phyloP scores from a whole-genome alignment of 2,329 filamentous ascomycete genomes.

The Claviceps pazoutovae region DNA sequence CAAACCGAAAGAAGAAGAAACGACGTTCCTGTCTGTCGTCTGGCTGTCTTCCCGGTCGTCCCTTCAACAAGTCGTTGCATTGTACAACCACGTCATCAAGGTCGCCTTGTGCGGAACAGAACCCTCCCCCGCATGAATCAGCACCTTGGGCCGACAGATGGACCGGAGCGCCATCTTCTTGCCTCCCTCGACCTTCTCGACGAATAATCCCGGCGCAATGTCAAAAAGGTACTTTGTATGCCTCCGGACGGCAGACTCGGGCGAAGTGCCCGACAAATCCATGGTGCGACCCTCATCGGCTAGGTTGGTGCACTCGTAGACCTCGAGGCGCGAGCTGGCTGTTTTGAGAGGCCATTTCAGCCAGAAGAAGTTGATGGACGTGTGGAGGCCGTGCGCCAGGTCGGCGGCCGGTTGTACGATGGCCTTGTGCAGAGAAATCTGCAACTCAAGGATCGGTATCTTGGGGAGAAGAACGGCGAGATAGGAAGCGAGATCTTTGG shows the following conservation, averaged over 20 bases:
- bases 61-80: constrained; percentile 4
- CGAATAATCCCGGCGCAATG: constrained; percentile 22
- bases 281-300: constrained; percentile 17
- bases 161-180: constrained; percentile 19
- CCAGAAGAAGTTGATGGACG: constrained; percentile 20
- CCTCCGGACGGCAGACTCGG: constrained; percentile 15
- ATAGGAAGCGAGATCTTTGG: constrained; percentile 20
- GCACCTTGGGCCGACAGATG: constrained; percentile 20
- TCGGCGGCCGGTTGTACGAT: constrained; percentile 23
- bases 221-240: constrained; percentile 23
- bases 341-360: constrained; percentile 24
- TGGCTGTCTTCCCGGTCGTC: neutral
- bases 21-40: neutral
- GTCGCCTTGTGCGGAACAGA: constrained; percentile 17
- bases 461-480: constrained; percentile 18
- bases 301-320: constrained; percentile 24
- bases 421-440: constrained; percentile 18
- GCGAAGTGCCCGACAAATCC: constrained; percentile 17
- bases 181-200: constrained; percentile 20
- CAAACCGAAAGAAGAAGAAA: neutral
- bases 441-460: constrained; percentile 15
- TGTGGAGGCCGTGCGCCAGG: constrained; percentile 22
- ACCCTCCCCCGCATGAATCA: constrained; percentile 17
- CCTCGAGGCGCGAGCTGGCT: constrained; percentile 21
- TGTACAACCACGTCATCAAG: constrained; percentile 18